These are phyloP conservation scores for Eucalyptus tenuipes DNA, from an alignment of 345 rosid genomes.

Conservation along the genomic window DNA sequence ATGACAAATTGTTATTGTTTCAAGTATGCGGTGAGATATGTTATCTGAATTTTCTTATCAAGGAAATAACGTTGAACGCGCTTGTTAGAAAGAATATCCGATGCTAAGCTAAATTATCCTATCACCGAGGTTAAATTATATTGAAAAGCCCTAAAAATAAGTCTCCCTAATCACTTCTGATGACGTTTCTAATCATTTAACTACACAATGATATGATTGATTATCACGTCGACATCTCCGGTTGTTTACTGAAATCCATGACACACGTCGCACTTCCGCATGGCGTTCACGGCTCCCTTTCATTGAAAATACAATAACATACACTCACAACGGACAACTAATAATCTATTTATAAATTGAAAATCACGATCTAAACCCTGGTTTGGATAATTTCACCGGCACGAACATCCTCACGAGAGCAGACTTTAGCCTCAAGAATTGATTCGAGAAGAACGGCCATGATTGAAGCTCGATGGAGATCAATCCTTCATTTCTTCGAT, in stretches of 20 bases:
- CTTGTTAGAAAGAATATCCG: neutral
- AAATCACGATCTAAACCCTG: neutral
- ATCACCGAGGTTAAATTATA: rapidly evolving
- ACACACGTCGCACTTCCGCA: rapidly evolving
- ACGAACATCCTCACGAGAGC: neutral
- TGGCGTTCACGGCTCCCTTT: neutral
- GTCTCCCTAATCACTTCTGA: neutral
- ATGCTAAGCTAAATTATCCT: rapidly evolving
- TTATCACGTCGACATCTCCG: neutral
- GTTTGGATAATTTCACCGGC: neutral
- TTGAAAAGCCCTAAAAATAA: neutral
- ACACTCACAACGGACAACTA: rapidly evolving
- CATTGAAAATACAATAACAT: rapidly evolving
- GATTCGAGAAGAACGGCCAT: neutral
- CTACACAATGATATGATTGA: neutral
- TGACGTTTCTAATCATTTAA: neutral
- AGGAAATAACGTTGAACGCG: rapidly evolving
- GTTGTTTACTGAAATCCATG: neutral
- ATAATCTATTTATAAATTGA: neutral
- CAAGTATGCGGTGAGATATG: rapidly evolving
- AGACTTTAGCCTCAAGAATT: neutral
- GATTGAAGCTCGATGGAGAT: neutral
- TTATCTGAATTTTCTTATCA: too few species aligned
- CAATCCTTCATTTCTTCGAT: neutral
- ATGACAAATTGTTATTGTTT: too few species aligned